phyloP scores from a whole-genome alignment of 2,329 filamentous ascomycete species.

The Hirsutella thompsonii region DNA sequence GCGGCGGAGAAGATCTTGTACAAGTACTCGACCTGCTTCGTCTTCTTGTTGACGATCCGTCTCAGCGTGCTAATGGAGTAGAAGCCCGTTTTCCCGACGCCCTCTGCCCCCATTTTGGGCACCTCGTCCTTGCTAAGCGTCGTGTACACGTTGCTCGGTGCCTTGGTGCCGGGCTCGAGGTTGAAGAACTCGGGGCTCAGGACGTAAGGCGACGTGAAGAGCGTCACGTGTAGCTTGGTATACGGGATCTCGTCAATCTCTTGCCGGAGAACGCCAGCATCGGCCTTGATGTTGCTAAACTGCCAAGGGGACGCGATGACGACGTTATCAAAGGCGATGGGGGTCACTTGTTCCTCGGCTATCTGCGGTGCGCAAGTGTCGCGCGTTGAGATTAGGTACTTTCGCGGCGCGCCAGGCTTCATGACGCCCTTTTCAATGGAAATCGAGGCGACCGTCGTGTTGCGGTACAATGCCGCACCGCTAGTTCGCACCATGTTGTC shows the following conservation, averaged over 20 bases:
- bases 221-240: constrained; percentile 73
- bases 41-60: constrained; percentile 46
- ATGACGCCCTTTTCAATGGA: constrained; percentile 30
- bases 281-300: constrained; percentile 55
- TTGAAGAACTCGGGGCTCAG: constrained; percentile 65
- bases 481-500: constrained; percentile 61
- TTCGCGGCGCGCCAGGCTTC: constrained; percentile 23
- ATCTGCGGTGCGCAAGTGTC: constrained; percentile 8
- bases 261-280: constrained; percentile 53
- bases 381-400: constrained; percentile 33
- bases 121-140: constrained; percentile 55
- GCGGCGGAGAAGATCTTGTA: constrained; percentile 55
- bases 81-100: constrained; percentile 64
- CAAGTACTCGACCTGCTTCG: constrained; percentile 37
- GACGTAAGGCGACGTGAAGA: constrained; percentile 67
- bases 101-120: constrained; percentile 34
- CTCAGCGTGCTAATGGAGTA: constrained; percentile 73
- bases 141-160: constrained; percentile 70
- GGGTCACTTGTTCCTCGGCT: constrained; percentile 23
- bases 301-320: constrained; percentile 78
- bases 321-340: constrained; percentile 59
- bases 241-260: constrained; percentile 73
- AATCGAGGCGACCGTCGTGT: constrained; percentile 55
- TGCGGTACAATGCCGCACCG: constrained; percentile 45
- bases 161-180: constrained; percentile 38